These are phyloP conservation scores for Zelopaecilomyces penicillatus DNA, from an alignment of 2,329 filamentous ascomycete species.

Conservation along the genomic window DNA sequence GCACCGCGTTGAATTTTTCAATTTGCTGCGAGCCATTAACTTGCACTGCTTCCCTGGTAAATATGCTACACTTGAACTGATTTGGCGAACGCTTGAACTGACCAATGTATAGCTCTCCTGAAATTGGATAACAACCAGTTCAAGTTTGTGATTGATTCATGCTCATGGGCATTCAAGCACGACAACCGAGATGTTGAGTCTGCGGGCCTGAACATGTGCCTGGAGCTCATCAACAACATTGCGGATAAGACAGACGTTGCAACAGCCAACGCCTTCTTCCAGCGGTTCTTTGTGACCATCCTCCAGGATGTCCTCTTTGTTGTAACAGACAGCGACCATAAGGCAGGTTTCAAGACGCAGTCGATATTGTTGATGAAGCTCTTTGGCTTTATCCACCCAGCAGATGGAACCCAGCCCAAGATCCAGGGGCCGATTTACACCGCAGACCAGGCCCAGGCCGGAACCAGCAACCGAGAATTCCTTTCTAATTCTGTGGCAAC, in stretches of 20 bases:
- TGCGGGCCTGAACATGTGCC: slow-evolving; percentile 94
- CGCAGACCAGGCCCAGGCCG: slow-evolving; percentile 69
- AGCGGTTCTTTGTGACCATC: slow-evolving; percentile 92
- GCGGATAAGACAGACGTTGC: slow-evolving; percentile 79
- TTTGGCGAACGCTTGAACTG: slow-evolving; percentile 3
- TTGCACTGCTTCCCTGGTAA: slow-evolving; percentile 84
- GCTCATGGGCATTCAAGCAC: slow-evolving; percentile 99
- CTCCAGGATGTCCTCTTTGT: slow-evolving; percentile 98
- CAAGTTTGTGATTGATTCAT: slow-evolving; percentile 98
- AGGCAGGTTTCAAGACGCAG: slow-evolving; percentile 98
- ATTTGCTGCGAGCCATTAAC: slow-evolving; percentile 90
- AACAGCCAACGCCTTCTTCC: slow-evolving; percentile 93
- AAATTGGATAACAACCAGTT: slow-evolving; percentile 95
- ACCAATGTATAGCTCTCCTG: slow-evolving; percentile 52
- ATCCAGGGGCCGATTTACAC: slow-evolving; percentile 88
- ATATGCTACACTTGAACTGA: slow-evolving; percentile 8
- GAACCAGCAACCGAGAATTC: slow-evolving; percentile 87
- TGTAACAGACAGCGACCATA: slow-evolving; percentile 94
- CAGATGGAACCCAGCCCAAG: slow-evolving; percentile 63
- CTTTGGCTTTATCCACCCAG: slow-evolving; percentile 86
- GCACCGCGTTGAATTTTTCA: slow-evolving; percentile 99
- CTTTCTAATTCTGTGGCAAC: slow-evolving; percentile 78
- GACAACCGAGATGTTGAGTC: slow-evolving; percentile 97
- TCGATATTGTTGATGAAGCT: slow-evolving; percentile 88
- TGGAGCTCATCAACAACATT: slow-evolving; percentile 96